Evolutionary conservation across 129 eudicot species (phyloP).

Genomic region (Cynara cardunculus): DNA sequence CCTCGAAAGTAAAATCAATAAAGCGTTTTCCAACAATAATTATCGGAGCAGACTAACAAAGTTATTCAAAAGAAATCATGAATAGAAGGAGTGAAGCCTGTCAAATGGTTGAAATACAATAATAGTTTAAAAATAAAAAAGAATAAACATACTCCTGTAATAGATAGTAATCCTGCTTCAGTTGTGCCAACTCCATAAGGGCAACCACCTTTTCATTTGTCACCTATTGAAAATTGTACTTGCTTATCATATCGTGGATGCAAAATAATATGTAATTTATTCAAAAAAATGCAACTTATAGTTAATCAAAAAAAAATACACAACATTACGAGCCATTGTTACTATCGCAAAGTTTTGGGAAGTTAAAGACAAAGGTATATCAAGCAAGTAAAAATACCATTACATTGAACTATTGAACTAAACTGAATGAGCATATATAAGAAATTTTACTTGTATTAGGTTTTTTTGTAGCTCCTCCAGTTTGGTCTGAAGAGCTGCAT

Average conservation of each 20-base stretch:
- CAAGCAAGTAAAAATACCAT: conserved; percentile 3
- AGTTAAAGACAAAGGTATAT: neutral
- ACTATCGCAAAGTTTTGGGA: neutral
- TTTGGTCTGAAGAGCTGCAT: conserved; percentile 63
- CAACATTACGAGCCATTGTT: neutral
- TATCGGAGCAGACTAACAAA: neutral
- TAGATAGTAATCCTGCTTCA: conserved; percentile 60
- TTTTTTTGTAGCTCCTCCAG: conserved; percentile 79
- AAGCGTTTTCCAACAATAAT: neutral
- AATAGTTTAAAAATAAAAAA: neutral
- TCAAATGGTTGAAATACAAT: neutral
- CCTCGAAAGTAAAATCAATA: neutral
- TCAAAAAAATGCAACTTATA: neutral
- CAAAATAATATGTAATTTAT: neutral
- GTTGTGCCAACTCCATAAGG: conserved; percentile 83
- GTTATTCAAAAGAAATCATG: neutral
- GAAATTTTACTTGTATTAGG: conserved; percentile 53
- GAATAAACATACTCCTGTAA: conserved; percentile 58
- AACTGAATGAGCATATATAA: neutral
- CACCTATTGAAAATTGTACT: conserved; percentile 40
- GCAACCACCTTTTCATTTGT: conserved; percentile 91
- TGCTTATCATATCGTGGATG: neutral
- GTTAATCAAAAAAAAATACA: neutral
- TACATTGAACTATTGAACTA: conserved; percentile 4
- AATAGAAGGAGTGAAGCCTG: neutral